phyloP scores from a whole-genome alignment of 2,329 filamentous ascomycete genomes.

The Tympanopsis confertula region DNA sequence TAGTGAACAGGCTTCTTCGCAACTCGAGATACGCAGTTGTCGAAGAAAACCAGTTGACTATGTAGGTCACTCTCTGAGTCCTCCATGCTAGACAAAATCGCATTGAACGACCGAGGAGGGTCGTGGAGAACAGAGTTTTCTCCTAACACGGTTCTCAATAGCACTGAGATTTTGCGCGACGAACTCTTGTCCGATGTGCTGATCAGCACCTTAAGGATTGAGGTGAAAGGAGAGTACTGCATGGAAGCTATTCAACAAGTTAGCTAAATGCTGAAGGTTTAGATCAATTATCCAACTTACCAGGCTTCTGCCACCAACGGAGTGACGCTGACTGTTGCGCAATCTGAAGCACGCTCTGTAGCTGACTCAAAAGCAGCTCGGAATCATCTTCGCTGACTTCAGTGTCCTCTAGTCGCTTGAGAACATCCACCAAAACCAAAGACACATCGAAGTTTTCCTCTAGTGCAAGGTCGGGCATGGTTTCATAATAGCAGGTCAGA shows the following conservation, averaged over 20 bases:
- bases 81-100: neutral
- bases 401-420: constrained; percentile 28
- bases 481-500: constrained; percentile 42
- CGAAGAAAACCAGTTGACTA: constrained; percentile 35
- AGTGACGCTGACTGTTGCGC: constrained; percentile 41
- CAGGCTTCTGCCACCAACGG: constrained; percentile 53
- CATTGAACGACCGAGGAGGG: neutral
- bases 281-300: constrained; percentile 18
- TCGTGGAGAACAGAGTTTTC: neutral
- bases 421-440: constrained; percentile 34
- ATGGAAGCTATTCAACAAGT: constrained; percentile 15
- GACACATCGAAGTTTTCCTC: constrained; percentile 51
- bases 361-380: constrained; percentile 33
- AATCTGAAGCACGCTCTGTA: constrained; percentile 44
- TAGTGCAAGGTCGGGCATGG: constrained; percentile 40
- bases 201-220: neutral
- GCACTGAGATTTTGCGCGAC: neutral
- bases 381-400: constrained; percentile 21
- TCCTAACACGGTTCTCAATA: neutral
- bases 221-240: constrained; percentile 5
- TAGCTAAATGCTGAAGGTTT: constrained; percentile 24
- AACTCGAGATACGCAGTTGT: constrained; percentile 45
- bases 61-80: neutral
- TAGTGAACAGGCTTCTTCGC: constrained; percentile 47
- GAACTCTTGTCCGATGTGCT: neutral